phyloP scores from a whole-genome alignment of 257 asterid species.

The Sherardia arvensis region DNA sequence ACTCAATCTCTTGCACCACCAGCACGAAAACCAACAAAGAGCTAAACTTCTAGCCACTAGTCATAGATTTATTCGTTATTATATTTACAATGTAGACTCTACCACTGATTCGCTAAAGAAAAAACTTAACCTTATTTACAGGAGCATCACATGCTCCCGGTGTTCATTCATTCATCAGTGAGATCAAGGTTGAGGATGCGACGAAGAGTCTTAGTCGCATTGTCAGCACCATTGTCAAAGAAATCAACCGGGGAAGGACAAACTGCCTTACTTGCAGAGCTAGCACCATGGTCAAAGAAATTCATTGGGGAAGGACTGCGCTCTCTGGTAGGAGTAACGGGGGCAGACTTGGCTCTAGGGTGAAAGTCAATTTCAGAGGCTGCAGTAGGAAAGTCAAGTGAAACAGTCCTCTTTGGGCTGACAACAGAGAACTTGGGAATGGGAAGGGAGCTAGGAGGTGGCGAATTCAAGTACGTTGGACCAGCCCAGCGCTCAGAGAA shows the following conservation, averaged over 20 bases:
- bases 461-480: slow-evolving; percentile 85
- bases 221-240: slow-evolving; percentile 40
- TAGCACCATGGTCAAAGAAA: slow-evolving; percentile 34
- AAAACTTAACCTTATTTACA: slow-evolving; percentile 33
- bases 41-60: slow-evolving; percentile 14
- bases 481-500: slow-evolving; percentile 99
- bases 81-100: slow-evolving; percentile 27
- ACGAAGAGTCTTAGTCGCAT: slow-evolving; percentile 82
- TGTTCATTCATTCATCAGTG: slow-evolving; percentile 39
- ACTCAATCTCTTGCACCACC: slow-evolving; percentile 29
- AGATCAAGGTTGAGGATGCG: slow-evolving; percentile 94
- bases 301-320: slow-evolving; percentile 33
- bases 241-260: slow-evolving; percentile 31
- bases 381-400: slow-evolving; percentile 53
- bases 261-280: slow-evolving; percentile 74
- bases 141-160: slow-evolving; percentile 27
- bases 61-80: slow-evolving; percentile 30
- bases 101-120: slow-evolving; percentile 23
- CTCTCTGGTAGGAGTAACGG: slow-evolving; percentile 66
- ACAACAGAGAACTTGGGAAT: slow-evolving; percentile 67
- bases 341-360: slow-evolving; percentile 64
- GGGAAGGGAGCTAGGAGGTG: slow-evolving; percentile 94
- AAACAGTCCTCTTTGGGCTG: slow-evolving; percentile 61
- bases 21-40: slow-evolving; percentile 10
- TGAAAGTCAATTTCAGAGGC: slow-evolving; percentile 39